Conservation (phyloP, 208 protist genomes). For the Dictyostelium gargantuum region DNA sequence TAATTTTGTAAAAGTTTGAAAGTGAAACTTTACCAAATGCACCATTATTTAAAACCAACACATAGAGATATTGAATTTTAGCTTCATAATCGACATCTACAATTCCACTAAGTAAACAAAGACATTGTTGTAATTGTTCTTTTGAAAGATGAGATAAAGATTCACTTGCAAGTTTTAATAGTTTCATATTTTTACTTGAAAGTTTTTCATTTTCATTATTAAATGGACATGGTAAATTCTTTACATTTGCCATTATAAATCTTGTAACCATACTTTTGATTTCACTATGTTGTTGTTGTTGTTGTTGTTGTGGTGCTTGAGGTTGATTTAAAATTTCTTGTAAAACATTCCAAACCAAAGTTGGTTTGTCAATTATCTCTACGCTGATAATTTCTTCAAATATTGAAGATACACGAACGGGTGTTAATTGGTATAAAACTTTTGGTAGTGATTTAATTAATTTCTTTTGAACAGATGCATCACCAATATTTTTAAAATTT, state of each 20-base stretch:
- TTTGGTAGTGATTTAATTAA: background rate
- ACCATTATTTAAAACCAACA: background rate
- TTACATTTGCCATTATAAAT: background rate
- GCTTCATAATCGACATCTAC: background rate
- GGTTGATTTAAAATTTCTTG: background rate
- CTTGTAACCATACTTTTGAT: background rate
- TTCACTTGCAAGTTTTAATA: background rate
- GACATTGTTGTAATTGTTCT: background rate
- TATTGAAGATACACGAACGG: background rate
- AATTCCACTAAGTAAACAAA: background rate
- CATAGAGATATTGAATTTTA: constrained; percentile 7
- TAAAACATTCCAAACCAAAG: background rate
- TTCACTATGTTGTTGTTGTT: background rate
- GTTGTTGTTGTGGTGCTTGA: too few relatives aligned
- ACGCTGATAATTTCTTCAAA: background rate
- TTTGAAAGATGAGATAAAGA: background rate
- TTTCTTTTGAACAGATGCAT: background rate
- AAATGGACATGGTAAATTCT: background rate
- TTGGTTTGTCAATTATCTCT: background rate
- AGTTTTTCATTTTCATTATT: background rate
- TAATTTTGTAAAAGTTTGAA: constrained; percentile 11
- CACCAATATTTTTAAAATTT: background rate
- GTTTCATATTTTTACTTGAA: background rate
- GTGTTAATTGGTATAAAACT: background rate
- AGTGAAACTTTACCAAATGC: background rate